These are phyloP conservation scores for Lactarius tabidus DNA, from an alignment of 768 basidiomycete species.

Conservation along the genomic window DNA sequence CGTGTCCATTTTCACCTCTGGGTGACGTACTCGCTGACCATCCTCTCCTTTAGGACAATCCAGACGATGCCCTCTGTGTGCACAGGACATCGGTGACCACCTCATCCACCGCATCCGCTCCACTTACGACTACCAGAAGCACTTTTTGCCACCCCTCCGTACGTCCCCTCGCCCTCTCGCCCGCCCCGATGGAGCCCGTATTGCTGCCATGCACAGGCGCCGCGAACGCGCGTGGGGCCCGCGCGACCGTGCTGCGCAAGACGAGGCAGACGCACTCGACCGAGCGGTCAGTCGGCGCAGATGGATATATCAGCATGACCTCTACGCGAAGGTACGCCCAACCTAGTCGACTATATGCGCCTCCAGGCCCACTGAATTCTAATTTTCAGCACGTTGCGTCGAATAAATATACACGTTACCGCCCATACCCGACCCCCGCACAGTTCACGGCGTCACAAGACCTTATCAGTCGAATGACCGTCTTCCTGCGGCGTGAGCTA, in stretches of 20 bases:
- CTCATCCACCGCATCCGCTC: constrained; percentile 78
- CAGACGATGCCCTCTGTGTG: constrained; percentile 72
- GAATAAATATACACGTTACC: constrained; percentile 78
- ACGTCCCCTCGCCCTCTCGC: constrained; percentile 41
- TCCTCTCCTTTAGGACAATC: constrained; percentile 55
- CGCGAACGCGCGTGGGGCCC: constrained; percentile 55
- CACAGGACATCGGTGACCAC: constrained; percentile 62
- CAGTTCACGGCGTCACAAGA: constrained; percentile 79
- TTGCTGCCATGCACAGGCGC: constrained; percentile 27
- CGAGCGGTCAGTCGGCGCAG: constrained; percentile 65
- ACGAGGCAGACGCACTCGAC: constrained; percentile 68
- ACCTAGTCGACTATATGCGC: neutral
- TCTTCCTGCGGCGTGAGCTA: constrained; percentile 80
- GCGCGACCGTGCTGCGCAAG: constrained; percentile 45
- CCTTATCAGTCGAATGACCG: constrained; percentile 67
- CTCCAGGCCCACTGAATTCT: constrained; percentile 8
- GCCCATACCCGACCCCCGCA: constrained; percentile 83
- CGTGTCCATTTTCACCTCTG: constrained; percentile 26
- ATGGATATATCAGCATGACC: constrained; percentile 74
- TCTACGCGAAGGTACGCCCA: constrained; percentile 77
- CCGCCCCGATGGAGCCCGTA: constrained; percentile 18
- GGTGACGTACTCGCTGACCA: constrained; percentile 4
- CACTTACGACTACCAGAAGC: constrained; percentile 76
- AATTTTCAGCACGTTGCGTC: constrained; percentile 78
- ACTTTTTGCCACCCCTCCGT: constrained; percentile 65